Base-by-base conservation (phyloP, 2,329 filamentous ascomycete species). In the Fusarium sp. region DNA sequence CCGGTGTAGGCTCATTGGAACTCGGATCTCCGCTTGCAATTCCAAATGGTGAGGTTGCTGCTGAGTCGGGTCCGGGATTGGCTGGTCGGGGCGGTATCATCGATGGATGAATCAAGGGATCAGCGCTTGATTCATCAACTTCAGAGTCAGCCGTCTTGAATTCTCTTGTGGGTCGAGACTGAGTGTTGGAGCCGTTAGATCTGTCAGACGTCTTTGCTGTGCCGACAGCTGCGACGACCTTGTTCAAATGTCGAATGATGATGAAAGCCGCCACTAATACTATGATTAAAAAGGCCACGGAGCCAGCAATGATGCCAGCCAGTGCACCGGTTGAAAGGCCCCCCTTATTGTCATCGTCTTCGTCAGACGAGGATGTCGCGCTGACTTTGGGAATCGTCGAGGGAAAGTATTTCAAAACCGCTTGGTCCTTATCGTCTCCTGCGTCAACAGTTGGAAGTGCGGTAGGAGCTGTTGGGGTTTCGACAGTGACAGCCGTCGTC, bases 271-370 rank as follows among this genome's bases (percentile, higher is more conserved):
- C 81, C 4, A 81, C 76, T 7, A 88, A 39, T 13, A 88, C 79
- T 26, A 84, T 77, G 2, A 86, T 57, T 3, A 89, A 76, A 13
- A 89, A 73, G 1, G 79, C 81, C 4, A 86, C 77, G 14, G 83
- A 83, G 2, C 85, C 87, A 3, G 81, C 84, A 34, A 89, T 80
- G 22, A 89, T 87, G 3, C 87, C 87, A 4, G 83, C 86, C 4
- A 89, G 77, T 26, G 83, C 78, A 1, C 75, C 79, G 1, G 71
- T 75, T 7, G 81, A 80, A 22, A 86, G 76, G 14, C 80, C 77
- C 22, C 76, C 69, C 33, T 75, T 69, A 43, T 77, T 72, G 10
- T 65, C 68, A 20, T 72, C 68, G 18, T 66, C 66, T 11, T 69
- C 63, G 1, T 76, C 74, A 22, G 71, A 50, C 14, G 68, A 55